Evolutionary conservation across 1,139 yeast genomes (phyloP).

Genomic region (Lodderomyces elongisporus): DNA sequence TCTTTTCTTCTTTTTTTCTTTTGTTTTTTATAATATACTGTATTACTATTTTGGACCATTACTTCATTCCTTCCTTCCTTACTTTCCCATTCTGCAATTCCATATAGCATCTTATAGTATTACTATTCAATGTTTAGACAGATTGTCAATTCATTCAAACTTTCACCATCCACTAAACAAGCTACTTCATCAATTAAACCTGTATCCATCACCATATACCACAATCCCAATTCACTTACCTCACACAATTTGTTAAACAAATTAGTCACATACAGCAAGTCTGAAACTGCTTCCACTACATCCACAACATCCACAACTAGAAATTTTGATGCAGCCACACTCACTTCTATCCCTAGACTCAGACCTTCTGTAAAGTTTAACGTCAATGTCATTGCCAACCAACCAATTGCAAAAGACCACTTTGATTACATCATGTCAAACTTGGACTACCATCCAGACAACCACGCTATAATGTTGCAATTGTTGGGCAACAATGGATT

Average conservation of each 20-base stretch:
- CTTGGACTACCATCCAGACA: conserved; percentile 43
- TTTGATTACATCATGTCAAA: conserved; percentile 31
- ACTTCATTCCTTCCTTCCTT: no score
- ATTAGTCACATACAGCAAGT: conserved; percentile 16
- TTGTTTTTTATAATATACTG: no score
- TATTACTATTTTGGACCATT: no score
- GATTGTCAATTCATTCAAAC: not conserved
- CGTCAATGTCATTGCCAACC: conserved; percentile 22
- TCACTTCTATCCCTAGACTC: no score
- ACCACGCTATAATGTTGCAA: conserved; percentile 26
- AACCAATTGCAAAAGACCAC: conserved; percentile 25
- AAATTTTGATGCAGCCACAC: not conserved
- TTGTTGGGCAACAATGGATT: conserved; percentile 7
- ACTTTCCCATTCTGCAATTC: no score
- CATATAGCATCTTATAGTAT: no score
- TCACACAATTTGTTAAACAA: conserved; percentile 26
- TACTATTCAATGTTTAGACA: conserved; percentile 1
- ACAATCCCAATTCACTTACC: conserved; percentile 23
- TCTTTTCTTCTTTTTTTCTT: no score
- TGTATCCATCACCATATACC: conserved; percentile 18
- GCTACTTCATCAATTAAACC: not conserved
- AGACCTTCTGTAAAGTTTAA: conserved; percentile 19
- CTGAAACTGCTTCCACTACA: conserved; percentile 1
- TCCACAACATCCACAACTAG: not conserved
- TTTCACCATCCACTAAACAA: not conserved